These are phyloP conservation scores for Abrus precatorius DNA, from an alignment of 306 rosid genomes.

Conservation along the genomic window DNA sequence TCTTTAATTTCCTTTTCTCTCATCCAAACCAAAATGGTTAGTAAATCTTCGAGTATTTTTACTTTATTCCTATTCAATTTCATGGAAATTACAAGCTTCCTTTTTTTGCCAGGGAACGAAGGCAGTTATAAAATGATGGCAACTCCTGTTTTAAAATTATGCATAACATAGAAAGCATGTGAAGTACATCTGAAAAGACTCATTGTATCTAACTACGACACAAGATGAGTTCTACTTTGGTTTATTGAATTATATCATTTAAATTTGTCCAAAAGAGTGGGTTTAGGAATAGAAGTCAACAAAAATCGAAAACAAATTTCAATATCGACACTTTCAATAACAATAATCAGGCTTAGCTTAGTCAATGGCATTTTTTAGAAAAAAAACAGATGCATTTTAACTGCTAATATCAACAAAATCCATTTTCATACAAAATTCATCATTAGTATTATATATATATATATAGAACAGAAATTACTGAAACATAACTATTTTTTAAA, in stretches of 20 bases:
- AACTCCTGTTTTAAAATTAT: background rate
- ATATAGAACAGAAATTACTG: slow-evolving; percentile 1
- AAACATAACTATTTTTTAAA: slow-evolving; percentile 1
- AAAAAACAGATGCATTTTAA: slow-evolving; percentile 3
- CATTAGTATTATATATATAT: no score
- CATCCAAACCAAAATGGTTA: background rate
- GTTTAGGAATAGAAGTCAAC: background rate
- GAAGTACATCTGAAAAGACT: slow-evolving; percentile 1
- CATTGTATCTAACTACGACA: background rate
- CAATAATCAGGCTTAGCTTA: slow-evolving; percentile 13
- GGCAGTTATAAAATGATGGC: background rate
- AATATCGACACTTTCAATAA: slow-evolving; percentile 3
- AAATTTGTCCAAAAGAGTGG: background rate
- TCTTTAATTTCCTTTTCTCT: background rate
- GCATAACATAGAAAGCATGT: background rate
- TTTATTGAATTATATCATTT: background rate
- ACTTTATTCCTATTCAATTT: slow-evolving; percentile 17
- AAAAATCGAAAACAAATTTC: background rate
- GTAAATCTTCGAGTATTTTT: background rate
- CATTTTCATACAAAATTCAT: slow-evolving; percentile 20
- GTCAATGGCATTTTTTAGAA: slow-evolving; percentile 1
- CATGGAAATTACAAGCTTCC: background rate
- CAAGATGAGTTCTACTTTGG: background rate
- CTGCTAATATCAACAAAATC: slow-evolving; percentile 21
- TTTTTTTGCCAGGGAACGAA: background rate